Conservation (phyloP, 176 grass and related monocot species). For the Aegilops bicornis region DNA sequence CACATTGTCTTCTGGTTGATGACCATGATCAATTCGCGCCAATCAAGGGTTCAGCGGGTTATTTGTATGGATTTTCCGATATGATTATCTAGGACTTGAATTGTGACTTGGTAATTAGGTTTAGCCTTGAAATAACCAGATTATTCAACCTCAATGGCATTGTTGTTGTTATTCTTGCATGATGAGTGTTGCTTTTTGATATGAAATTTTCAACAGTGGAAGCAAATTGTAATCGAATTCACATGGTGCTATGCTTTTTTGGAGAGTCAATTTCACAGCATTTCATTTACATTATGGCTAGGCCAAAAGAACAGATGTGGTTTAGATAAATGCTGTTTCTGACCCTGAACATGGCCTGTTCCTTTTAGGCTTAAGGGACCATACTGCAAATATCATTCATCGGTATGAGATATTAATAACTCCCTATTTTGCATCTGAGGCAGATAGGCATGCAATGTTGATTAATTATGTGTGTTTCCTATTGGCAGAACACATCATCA, state of each 20-base stretch:
- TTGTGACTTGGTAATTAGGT: background rate
- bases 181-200: background rate
- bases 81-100: background rate
- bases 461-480: constrained; percentile 29
- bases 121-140: background rate
- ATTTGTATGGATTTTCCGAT: background rate
- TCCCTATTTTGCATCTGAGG: constrained; percentile 13
- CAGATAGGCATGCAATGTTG: background rate
- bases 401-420: constrained; percentile 53
- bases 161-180: background rate
- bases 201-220: background rate
- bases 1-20: background rate
- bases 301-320: background rate
- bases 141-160: background rate
- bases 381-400: constrained; percentile 84
- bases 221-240: background rate
- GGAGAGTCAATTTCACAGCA: background rate
- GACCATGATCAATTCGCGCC: background rate
- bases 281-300: background rate
- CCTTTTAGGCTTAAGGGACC: constrained; percentile 63
- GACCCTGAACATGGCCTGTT: background rate
- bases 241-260: background rate
- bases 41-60: background rate
- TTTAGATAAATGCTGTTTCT: constrained; percentile 17
- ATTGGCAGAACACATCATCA: constrained; percentile 65